These are phyloP conservation scores for Epichloe scottii DNA, from an alignment of 2,329 filamentous ascomycete species.

Conservation along the genomic window DNA sequence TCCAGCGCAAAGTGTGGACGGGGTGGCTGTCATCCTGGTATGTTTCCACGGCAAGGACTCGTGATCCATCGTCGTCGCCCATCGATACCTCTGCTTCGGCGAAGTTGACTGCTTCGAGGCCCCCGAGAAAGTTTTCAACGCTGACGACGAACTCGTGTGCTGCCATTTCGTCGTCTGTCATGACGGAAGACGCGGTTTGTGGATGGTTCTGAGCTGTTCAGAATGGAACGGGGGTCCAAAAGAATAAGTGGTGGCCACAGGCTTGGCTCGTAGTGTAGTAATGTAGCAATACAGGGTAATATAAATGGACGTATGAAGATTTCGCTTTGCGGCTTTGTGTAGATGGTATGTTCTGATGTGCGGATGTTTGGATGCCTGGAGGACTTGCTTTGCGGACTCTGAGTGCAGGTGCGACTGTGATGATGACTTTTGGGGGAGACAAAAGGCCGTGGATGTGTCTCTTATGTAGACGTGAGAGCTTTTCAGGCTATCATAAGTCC, in stretches of 20 bases:
- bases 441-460: too few relatives aligned
- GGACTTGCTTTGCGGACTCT: background rate
- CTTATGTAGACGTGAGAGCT: too few relatives aligned
- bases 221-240: too few relatives aligned
- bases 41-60: background rate
- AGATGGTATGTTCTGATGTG: background rate
- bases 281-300: too few relatives aligned
- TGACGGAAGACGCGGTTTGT: background rate
- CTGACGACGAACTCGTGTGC: background rate
- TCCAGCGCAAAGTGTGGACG: conserved; percentile 8
- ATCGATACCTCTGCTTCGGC: background rate
- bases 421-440: background rate
- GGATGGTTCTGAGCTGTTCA: too few relatives aligned
- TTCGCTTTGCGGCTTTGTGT: too few relatives aligned
- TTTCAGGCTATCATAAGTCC: too few relatives aligned
- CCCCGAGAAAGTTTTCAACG: background rate
- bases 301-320: too few relatives aligned
- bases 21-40: conserved; percentile 2
- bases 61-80: background rate
- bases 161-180: background rate
- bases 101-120: background rate
- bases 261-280: too few relatives aligned
- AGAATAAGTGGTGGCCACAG: too few relatives aligned
- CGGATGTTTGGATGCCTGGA: background rate
- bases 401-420: background rate